Percentiles rank a stretch among this genome's conserved stretches.
phyloP scores from a whole-genome alignment of 2,329 filamentous ascomycete genomes.

The Didymella glomerata region DNA sequence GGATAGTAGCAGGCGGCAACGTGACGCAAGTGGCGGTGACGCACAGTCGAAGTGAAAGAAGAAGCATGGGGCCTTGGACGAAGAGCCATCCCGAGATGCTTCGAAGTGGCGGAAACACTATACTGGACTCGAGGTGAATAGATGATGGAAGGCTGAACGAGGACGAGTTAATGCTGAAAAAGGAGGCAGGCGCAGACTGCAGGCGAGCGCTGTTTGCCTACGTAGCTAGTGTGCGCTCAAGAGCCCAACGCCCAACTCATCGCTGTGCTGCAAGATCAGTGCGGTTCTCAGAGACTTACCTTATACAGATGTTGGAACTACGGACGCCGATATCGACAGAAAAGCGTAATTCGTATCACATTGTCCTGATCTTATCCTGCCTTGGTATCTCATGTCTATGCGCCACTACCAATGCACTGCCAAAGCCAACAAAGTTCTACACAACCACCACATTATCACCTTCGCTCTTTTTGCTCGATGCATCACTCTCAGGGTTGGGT shows the following conservation, averaged over 20 bases:
- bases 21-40: conserved; percentile 3
- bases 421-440: conserved; percentile 7
- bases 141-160: background rate
- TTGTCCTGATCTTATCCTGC: conserved; percentile 16
- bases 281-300: background rate
- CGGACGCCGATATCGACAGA: background rate
- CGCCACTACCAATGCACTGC: conserved; percentile 21
- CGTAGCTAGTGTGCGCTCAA: background rate
- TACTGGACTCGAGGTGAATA: no score
- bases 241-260: background rate
- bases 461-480: conserved; percentile 5
- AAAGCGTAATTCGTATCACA: conserved; percentile 20
- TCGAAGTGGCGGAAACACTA: background rate
- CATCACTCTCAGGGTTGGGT: conserved; percentile 4
- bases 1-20: conserved; percentile 6
- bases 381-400: conserved; percentile 21
- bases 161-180: background rate
- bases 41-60: conserved; percentile 11
- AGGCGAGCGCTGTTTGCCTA: background rate
- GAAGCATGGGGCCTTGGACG: background rate
- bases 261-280: background rate
- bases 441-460: conserved; percentile 12
- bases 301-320: background rate
- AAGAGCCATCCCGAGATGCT: background rate
- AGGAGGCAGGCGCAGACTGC: background rate